Percentiles rank a stretch among this genome's conserved stretches.
These are phyloP conservation scores for Phytophthora agathidicida DNA, from an alignment of 352 stramenopile species.

Conservation along the genomic window DNA sequence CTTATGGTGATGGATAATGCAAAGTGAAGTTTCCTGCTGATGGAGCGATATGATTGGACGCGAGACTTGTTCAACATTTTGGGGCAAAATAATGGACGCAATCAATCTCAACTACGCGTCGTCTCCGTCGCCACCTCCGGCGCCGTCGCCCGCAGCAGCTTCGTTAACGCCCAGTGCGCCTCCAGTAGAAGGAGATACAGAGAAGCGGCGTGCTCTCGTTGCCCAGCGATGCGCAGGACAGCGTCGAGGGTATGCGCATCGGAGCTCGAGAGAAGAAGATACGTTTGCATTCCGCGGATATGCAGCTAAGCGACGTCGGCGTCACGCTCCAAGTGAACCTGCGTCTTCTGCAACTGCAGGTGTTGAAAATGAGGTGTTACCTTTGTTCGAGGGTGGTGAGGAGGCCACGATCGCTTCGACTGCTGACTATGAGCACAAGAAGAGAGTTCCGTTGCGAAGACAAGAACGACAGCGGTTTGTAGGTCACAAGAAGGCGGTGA, in stretches of 20 bases:
- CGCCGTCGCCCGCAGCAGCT: neutral
- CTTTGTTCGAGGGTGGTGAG: slow-evolving; percentile 3
- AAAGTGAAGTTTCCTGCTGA: slow-evolving; percentile 7
- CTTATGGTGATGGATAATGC: neutral
- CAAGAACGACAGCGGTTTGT: slow-evolving; percentile 17
- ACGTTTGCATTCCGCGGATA: slow-evolving; percentile 44
- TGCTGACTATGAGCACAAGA: neutral
- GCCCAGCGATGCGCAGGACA: slow-evolving; percentile 3
- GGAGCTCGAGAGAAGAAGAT: slow-evolving; percentile 21
- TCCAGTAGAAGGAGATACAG: neutral
- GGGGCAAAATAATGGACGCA: slow-evolving; percentile 21
- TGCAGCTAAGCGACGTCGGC: slow-evolving; percentile 21
- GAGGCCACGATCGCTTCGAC: neutral
- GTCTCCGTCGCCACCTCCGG: slow-evolving; percentile 13
- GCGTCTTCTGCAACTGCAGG: neutral
- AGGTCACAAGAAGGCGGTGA: slow-evolving; percentile 42
- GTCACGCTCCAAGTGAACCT: neutral
- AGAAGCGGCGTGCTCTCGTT: neutral
- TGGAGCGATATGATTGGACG: slow-evolving; percentile 4
- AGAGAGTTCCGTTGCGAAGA: slow-evolving; percentile 5
- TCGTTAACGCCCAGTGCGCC: neutral
- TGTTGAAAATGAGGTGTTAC: neutral
- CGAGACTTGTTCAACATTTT: slow-evolving; percentile 3
- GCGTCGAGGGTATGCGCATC: neutral
- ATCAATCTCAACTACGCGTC: slow-evolving; percentile 22